Evolutionary conservation across 1,284 basidiomycete species (phyloP).

Genomic region (Malassezia pachydermatis): DNA sequence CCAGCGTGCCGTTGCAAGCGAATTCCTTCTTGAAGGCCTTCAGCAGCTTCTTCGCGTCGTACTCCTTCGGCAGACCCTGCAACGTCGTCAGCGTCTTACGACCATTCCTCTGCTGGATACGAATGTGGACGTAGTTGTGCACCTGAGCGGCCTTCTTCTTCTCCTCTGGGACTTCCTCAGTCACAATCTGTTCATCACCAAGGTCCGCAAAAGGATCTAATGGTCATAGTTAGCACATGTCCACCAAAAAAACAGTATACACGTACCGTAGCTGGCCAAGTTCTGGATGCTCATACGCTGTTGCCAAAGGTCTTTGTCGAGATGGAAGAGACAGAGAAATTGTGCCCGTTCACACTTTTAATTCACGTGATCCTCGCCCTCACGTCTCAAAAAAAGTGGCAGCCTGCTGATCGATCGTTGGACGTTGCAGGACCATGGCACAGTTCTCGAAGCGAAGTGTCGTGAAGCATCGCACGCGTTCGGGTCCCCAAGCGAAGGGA

Average conservation of each 20-base stretch:
- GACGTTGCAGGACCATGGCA: conserved; percentile 1
- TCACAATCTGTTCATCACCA: conserved; percentile 30
- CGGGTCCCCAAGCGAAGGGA: conserved; percentile 8
- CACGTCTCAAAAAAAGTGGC: too few species aligned
- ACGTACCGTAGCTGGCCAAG: conserved; percentile 45
- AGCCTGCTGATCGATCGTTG: too few species aligned
- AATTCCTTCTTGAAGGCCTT: conserved; percentile 99
- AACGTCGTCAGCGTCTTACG: conserved; percentile 97
- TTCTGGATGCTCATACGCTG: conserved; percentile 48
- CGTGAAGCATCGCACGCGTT: conserved; percentile 32
- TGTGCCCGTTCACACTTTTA: too few species aligned
- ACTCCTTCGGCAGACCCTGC: conserved; percentile 91
- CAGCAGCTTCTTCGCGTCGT: conserved; percentile 93
- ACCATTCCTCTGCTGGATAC: conserved; percentile 97
- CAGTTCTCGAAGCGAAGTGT: conserved; percentile 24
- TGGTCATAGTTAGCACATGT: not conserved
- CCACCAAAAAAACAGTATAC: too few species aligned
- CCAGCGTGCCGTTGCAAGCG: conserved; percentile 95
- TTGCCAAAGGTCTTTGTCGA: not conserved
- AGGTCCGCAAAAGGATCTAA: conserved; percentile 48
- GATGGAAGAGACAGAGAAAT: conserved; percentile 1
- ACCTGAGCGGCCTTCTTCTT: conserved; percentile 32
- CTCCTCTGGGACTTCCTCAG: conserved; percentile 22
- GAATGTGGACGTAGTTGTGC: conserved; percentile 50
- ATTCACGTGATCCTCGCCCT: too few species aligned